Conservation (phyloP, 2,329 filamentous ascomycete species). For the Xylariaceae sp. region DNA sequence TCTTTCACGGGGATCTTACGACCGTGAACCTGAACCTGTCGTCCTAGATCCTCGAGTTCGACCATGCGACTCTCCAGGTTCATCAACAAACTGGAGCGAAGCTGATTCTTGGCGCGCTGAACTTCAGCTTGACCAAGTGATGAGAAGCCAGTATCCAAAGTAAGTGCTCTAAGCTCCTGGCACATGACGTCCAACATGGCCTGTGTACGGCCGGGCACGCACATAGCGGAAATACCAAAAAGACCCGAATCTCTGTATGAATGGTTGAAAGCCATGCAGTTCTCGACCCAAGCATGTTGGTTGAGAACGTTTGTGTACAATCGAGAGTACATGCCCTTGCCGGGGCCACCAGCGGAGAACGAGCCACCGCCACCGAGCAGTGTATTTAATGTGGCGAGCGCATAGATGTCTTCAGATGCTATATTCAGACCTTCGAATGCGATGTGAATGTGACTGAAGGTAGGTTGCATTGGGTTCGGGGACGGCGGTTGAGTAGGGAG, state of each 20-base stretch:
- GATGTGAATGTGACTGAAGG: slow-evolving; percentile 88
- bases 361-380: slow-evolving; percentile 93
- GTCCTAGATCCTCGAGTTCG: slow-evolving; percentile 88
- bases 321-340: slow-evolving; percentile 98
- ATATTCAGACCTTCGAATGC: slow-evolving; percentile 94
- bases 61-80: slow-evolving; percentile 97
- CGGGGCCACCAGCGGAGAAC: slow-evolving; percentile 92
- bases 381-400: slow-evolving; percentile 89
- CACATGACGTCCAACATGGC: slow-evolving; percentile 95
- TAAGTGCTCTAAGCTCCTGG: slow-evolving; percentile 75
- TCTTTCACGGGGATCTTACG: slow-evolving; percentile 85
- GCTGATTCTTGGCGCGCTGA: slow-evolving; percentile 91
- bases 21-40: slow-evolving; percentile 96
- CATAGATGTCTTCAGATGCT: slow-evolving; percentile 87
- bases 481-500: slow-evolving; percentile 76
- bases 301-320: slow-evolving; percentile 98
- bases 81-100: slow-evolving; percentile 86
- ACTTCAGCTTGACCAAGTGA: slow-evolving; percentile 74
- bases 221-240: slow-evolving; percentile 88
- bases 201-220: slow-evolving; percentile 69
- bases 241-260: slow-evolving; percentile 93
- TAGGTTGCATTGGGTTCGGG: slow-evolving; percentile 68
- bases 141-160: slow-evolving; percentile 67
- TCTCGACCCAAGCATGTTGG: slow-evolving; percentile 96
- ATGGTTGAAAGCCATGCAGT: slow-evolving; percentile 93